phyloP scores from a whole-genome alignment of 2,329 filamentous ascomycete species.

The Aspergillus sp. region DNA sequence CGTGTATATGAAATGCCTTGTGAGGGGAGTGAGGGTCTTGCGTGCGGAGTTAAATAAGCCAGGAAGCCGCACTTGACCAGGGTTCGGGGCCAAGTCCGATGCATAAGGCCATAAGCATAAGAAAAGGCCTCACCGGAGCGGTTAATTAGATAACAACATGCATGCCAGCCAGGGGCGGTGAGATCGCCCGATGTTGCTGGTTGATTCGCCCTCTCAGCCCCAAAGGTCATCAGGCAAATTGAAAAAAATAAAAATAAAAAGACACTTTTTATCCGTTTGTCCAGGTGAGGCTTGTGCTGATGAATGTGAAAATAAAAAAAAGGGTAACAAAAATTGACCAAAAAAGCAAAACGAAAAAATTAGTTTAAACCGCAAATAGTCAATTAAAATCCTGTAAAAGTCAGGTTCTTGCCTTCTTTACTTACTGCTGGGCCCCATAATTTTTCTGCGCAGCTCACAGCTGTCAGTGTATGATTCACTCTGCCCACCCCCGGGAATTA shows the following conservation, averaged over 20 bases:
- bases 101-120: neutral
- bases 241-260: conserved; percentile 4
- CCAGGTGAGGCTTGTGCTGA: neutral
- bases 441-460: neutral
- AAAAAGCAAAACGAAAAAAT: neutral
- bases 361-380: too few relatives aligned
- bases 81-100: conserved; percentile 5
- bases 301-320: neutral
- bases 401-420: neutral
- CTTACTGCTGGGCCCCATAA: neutral
- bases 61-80: conserved; percentile 2
- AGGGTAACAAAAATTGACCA: neutral
- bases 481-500: conserved; percentile 1
- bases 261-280: conserved; percentile 10
- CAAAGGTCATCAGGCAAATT: neutral
- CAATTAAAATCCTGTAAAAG: neutral
- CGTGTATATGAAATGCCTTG: neutral
- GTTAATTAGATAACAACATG: conserved; percentile 6
- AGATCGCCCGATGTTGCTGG: conserved; percentile 1
- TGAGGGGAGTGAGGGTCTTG: neutral
- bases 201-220: neutral
- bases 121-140: conserved; percentile 8
- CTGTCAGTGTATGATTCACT: conserved; percentile 5
- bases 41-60: neutral
- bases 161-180: conserved; percentile 14